Percentiles rank a stretch among this genome's conserved stretches.
Conservation (phyloP, 345 rosid species). For the Sonneratia caseolaris region DNA sequence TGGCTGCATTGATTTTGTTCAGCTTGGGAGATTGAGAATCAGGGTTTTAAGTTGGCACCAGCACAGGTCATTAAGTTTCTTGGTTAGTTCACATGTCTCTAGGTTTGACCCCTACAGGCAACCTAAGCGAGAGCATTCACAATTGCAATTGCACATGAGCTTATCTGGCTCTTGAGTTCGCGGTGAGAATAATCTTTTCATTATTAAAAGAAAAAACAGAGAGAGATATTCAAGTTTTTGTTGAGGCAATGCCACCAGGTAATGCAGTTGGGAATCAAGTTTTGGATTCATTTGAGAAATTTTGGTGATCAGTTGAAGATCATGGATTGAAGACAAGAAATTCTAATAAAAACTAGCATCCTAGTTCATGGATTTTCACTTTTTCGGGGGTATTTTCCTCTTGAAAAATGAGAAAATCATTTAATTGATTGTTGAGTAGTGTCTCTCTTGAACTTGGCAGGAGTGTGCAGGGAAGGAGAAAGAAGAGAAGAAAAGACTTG, state of each 20-base stretch:
- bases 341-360: too few species aligned
- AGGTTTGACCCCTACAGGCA: too few species aligned
- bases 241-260: background rate
- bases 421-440: background rate
- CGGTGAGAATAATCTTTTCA: too few species aligned
- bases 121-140: too few species aligned
- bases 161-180: too few species aligned
- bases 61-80: too few species aligned
- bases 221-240: too few species aligned
- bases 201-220: too few species aligned
- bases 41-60: background rate
- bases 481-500: slow-evolving; percentile 42
- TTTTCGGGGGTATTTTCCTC: background rate
- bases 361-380: background rate
- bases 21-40: background rate
- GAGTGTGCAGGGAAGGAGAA: slow-evolving; percentile 52
- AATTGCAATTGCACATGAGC: too few species aligned
- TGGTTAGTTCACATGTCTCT: too few species aligned
- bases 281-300: background rate
- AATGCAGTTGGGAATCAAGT: background rate
- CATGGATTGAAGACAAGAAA: too few species aligned
- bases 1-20: background rate
- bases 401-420: background rate
- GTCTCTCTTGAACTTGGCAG: slow-evolving; percentile 19
- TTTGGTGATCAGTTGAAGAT: background rate